A percentile compares a stretch with the other conserved stretches of the same genome.
phyloP scores from a whole-genome alignment of 192 early-diverging fungal genomes.

The Coemansia sp. region DNA sequence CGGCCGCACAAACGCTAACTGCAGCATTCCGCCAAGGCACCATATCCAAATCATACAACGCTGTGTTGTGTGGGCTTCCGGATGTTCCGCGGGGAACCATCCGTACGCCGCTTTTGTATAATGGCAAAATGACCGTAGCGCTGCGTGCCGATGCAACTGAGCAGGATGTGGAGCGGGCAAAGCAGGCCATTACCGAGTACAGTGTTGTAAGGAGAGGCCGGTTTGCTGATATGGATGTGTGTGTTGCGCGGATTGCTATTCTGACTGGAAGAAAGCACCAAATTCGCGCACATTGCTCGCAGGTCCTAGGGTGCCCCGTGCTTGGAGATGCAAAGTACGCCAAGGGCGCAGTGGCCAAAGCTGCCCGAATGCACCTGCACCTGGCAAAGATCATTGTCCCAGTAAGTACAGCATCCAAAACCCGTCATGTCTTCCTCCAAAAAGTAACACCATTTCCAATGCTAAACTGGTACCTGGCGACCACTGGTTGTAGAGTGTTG shows the following conservation, averaged over 20 bases:
- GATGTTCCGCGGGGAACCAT: too few species aligned
- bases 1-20: not conserved
- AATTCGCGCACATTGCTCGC: conserved; percentile 18
- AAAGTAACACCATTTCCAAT: too few species aligned
- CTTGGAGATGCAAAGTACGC: conserved; percentile 14
- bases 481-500: too few species aligned
- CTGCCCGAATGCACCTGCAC: not conserved
- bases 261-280: conserved; percentile 19
- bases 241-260: not conserved
- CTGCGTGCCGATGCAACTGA: too few species aligned
- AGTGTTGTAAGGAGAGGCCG: not conserved
- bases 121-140: too few species aligned
- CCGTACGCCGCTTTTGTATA: too few species aligned
- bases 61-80: not conserved
- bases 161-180: too few species aligned
- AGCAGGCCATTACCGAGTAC: not conserved
- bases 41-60: conserved; percentile 4
- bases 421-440: too few species aligned
- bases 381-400: conserved; percentile 1
- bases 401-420: too few species aligned
- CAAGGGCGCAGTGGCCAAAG: not conserved
- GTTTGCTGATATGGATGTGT: not conserved
- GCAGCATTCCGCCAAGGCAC: not conserved
- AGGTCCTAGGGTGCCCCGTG: conserved; percentile 12
- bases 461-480: too few species aligned